Evolutionary conservation across 352 stramenopile genomes (phyloP), one percentile per base, ranked within the genome.

Genomic region (Phytophthora pini): DNA sequence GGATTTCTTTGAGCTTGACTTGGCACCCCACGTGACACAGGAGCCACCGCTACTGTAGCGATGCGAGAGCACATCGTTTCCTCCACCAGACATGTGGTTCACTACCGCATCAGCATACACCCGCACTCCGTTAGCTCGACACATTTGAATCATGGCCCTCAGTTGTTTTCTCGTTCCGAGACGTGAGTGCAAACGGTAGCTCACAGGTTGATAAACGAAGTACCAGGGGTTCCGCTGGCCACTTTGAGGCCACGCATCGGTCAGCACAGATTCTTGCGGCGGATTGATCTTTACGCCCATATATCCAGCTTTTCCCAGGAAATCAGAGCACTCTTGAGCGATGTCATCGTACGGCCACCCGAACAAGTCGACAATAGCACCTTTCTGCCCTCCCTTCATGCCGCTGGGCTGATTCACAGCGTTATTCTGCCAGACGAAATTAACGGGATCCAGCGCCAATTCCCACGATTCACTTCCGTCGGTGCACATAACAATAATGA

Each of bases 251-350:
- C 64, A 82, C 5, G 48, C 56, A 49, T 89, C 75, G 12, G 79
- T 76, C 49, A 88, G 32, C 11, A 90, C 51, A 1, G 74, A 68
- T 49, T 92, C 83, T 45, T 92, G 82, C 8, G 79, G 79, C 3
- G 83, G 83, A 24, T 80, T 87, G 55, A 92, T 82, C 70, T 90
- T 92, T 27, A 89, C 77, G 4, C 83, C 82, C 48, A 92, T 74
- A 68, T 90, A 90, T 1, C 82, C 79, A 3, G 81, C 79, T 26
- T 89, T 88, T 31, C 78, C 79, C 22, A 92, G 45, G 52, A 89
- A 88, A 34, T 82, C 70, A 4, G 60, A 43, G 53, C 82, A 92
- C 48, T 92, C 83, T n/a, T 74, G 51, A 22, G 81, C 81, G 31
- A 90, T 88, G 44, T 89, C 83, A 12, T 66, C 58, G 55, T 88